These are phyloP conservation scores for Thinopyrum elongatum DNA, from an alignment of 176 grass and related monocot species.

Conservation along the genomic window DNA sequence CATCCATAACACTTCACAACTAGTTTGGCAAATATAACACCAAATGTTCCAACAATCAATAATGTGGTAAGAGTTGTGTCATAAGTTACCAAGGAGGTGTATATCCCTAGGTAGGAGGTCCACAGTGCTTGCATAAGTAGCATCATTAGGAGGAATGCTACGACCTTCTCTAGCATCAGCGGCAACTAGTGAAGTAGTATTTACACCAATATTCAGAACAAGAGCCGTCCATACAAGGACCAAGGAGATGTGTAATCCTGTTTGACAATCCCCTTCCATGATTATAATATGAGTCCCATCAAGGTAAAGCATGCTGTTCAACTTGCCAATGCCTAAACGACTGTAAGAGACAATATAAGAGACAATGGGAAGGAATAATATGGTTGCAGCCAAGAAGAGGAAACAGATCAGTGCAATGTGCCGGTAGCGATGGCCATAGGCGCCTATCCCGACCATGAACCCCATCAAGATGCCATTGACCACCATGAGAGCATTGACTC, in stretches of 20 bases:
- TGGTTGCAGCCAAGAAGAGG: not conserved
- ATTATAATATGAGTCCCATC: too few relatives aligned
- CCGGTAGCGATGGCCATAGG: not conserved
- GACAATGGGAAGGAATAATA: not conserved
- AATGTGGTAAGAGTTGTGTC: too few relatives aligned
- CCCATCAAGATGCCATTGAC: not conserved
- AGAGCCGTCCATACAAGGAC: too few relatives aligned
- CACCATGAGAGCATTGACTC: not conserved
- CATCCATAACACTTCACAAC: not conserved
- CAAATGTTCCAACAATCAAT: not conserved
- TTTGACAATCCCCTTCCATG: not conserved
- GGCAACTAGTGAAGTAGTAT: not conserved
- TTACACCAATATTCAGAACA: too few relatives aligned
- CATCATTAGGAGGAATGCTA: too few relatives aligned
- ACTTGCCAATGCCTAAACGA: not conserved
- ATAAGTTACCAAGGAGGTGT: not conserved
- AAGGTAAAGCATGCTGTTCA: too few relatives aligned
- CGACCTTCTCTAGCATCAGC: not conserved
- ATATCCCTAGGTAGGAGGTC: too few relatives aligned
- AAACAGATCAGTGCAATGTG: not conserved
- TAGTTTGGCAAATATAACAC: not conserved
- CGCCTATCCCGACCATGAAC: not conserved
- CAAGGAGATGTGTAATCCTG: not conserved
- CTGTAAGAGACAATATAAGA: not conserved
- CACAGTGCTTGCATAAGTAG: too few relatives aligned